phyloP scores from a whole-genome alignment of 2,329 filamentous ascomycete genomes.

The Penicillium italicum region DNA sequence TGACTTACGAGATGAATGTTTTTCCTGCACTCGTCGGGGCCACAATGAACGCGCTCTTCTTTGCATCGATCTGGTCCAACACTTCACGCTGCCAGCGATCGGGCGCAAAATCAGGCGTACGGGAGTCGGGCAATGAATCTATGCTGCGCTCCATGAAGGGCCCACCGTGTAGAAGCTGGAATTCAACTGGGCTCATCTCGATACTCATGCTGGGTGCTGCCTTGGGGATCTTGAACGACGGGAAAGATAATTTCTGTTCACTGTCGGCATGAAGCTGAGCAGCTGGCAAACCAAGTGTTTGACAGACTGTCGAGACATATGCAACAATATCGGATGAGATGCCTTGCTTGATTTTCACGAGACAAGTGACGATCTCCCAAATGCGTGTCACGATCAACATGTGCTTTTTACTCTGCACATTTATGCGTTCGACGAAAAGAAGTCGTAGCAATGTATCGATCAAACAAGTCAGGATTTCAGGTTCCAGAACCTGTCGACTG shows the following conservation, averaged over 20 bases:
- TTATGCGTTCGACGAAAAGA: slow-evolving; percentile 12
- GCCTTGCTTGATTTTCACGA: slow-evolving; percentile 29
- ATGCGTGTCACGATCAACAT: slow-evolving; percentile 34
- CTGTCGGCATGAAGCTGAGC: slow-evolving; percentile 14
- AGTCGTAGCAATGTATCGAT: slow-evolving; percentile 22
- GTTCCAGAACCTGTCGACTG: slow-evolving; percentile 38
- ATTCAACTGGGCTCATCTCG: slow-evolving; percentile 50
- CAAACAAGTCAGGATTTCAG: slow-evolving; percentile 42
- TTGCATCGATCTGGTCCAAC: slow-evolving; percentile 66
- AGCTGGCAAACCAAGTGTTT: slow-evolving; percentile 31
- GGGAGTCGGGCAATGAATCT: slow-evolving; percentile 62
- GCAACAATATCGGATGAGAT: slow-evolving; percentile 43
- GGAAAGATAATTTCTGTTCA: slow-evolving; percentile 20
- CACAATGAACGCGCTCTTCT: slow-evolving; percentile 69
- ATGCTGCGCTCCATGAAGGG: slow-evolving; percentile 74
- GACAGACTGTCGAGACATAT: slow-evolving; percentile 32
- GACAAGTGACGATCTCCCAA: slow-evolving; percentile 6
- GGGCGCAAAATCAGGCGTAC: slow-evolving; percentile 65
- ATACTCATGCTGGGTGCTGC: slow-evolving; percentile 29
- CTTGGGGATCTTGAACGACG: slow-evolving; percentile 16
- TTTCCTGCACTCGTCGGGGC: slow-evolving; percentile 77
- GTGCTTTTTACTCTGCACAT: slow-evolving; percentile 36
- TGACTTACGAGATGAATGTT: slow-evolving; percentile 63
- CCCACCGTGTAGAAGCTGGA: slow-evolving; percentile 66
- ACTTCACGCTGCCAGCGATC: slow-evolving; percentile 75